Base-by-base conservation (phyloP, 352 stramenopile species). In the Globisporangium viniferum region DNA sequence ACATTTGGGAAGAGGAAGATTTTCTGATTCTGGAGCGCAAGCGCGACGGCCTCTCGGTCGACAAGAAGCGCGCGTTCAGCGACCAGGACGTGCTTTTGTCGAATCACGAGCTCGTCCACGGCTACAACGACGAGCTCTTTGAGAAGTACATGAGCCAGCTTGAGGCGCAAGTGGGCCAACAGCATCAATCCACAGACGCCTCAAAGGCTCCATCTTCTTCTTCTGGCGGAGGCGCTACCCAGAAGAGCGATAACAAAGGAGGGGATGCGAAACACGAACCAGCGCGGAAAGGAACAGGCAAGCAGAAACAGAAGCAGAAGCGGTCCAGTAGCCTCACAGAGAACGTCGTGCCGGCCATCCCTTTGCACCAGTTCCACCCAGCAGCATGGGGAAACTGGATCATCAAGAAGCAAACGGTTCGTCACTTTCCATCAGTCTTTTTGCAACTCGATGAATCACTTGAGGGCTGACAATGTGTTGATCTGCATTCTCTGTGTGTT, bases 51-150 rank as follows among this genome's bases (percentile, higher is more conserved):
- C 39, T 67, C 44, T 44, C 39, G 18, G 12, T 62, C 3, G 68
- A 75, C 58, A 76, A 82, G 71, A 81, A 83, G 62, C 61, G 70
- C 12, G 73, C 69, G 12, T 82, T 79, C 41, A 60, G 76, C 10
- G 74, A 80, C 35, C 79, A 80, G 24, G 59, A 80, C 35, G 35
- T 62, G 0, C 59, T 93, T 29, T 48, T 77, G 62, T 86, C 75
- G 7, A 72, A 91, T 68, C 75, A 75, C 14, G 76, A 92, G 15
- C 68, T 96, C 9, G 88, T 94, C 8, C 82, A 86, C 56, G 81
- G 83, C 59, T 96, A 94, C 64, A 80, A 96, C 60, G 88, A 94
- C 53, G 78, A 88, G 41, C 62, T 84, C 57, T 96, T 91, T 65
- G 54, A 77, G n/a, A 67, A 76, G 0, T 93, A 88, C 44, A 73